Base-by-base conservation (phyloP, 331 rosid genomes). In the Rosa hybrid region DNA sequence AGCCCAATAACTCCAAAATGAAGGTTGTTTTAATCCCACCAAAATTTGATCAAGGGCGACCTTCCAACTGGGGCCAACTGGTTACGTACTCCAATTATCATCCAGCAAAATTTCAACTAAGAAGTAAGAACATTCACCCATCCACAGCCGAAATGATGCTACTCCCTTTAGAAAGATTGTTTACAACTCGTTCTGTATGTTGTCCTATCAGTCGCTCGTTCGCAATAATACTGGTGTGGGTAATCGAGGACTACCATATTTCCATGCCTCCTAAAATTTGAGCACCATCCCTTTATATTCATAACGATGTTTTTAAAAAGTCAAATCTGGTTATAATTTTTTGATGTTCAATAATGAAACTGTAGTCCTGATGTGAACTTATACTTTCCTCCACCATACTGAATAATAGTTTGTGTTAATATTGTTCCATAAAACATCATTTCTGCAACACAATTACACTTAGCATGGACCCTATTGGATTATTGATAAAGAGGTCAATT, bases 261-360 rank as follows among this genome's bases (percentile, higher is more conserved):
- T 80, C 8, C 51, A 73, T 86, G 89, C 86, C 84, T 81, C 89
- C 92, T 83, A 83, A 89, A 86, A 79, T 73, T 80, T 83, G 48
- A 84, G 49, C 90, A 84, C 68, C 84, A 57, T 84, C 87, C 90
- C 84, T 87, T 89, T 79, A 62, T 80, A 73, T 56, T 84, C 90
- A 88, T 89, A 21, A 90, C 88, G 73, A 90, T 89, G 96, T 94
- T 87, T 46, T 71, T 69, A 63, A 56, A 92, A 90, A 86, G 92
- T 89, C 89, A 84, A 85, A 81, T 81, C 65, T 78, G 60, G 83
- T 78, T 49, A 74, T 68, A 69, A 68, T 67, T 57, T 77, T 77
- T 80, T 41, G 0, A 85, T 78, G 45, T 78, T 87, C 83, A 44
- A 57, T 38, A 39, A 74, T 71, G 71, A 77, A 77, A 83, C 80